These are phyloP conservation scores for Arxiozyma slooffiae DNA, from an alignment of 1,139 yeast species.

Conservation along the genomic window DNA sequence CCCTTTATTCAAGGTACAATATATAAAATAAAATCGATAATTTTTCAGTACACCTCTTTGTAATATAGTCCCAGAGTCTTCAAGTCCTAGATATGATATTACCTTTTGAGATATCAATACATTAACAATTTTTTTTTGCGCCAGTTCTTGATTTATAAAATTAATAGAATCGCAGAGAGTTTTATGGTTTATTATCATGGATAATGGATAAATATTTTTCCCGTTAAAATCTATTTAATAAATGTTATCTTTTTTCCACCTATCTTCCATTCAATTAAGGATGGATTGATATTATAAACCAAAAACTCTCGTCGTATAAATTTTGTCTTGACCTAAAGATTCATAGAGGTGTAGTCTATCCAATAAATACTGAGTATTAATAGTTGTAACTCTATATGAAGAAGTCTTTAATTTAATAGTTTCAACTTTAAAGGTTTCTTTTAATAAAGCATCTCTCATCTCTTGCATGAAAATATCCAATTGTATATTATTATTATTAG, in stretches of 20 bases:
- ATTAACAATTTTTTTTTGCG: conserved; percentile 11
- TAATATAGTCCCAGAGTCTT: background rate
- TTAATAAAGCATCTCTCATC: conserved; percentile 15
- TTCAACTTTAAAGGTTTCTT: background rate
- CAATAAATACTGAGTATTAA: background rate
- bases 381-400: background rate
- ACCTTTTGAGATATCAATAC: conserved; percentile 2
- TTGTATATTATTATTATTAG: conserved; percentile 24
- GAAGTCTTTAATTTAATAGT: background rate
- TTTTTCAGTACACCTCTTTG: conserved; percentile 16
- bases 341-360: conserved; percentile 15
- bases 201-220: conserved; percentile 17
- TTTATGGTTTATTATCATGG: conserved; percentile 21
- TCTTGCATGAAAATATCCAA: conserved; percentile 30
- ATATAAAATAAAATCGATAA: conserved; percentile 14
- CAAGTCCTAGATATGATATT: conserved; percentile 2
- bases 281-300: conserved; percentile 21
- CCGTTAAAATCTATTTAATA: conserved; percentile 15
- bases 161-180: conserved; percentile 24
- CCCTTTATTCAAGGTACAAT: conserved; percentile 17
- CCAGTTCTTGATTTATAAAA: conserved; percentile 13
- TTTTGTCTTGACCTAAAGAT: conserved; percentile 8
- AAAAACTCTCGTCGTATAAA: conserved; percentile 16
- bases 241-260: conserved; percentile 14
- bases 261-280: conserved; percentile 25